Evolutionary conservation across 495 filamentous ascomycete genomes (phyloP), one percentile per base, ranked within the genome.

Genomic region (Saxispiralis lemnorum): DNA sequence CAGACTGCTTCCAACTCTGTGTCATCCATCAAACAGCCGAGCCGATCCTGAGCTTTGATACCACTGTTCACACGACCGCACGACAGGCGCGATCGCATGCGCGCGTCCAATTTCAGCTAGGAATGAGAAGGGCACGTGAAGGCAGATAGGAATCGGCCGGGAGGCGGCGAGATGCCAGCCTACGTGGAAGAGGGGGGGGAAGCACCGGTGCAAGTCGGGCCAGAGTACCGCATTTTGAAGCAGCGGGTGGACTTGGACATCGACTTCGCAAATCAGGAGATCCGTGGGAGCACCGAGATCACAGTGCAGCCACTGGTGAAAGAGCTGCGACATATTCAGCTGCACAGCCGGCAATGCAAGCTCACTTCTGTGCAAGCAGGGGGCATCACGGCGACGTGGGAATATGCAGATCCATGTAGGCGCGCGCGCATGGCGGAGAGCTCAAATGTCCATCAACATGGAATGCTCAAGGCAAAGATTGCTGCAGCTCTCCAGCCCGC

Each of bases 221-320:
- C 32, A 35, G 44, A 49, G 35, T 49, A 38, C 42, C 49, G 41
- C 35, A 41, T 56, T 15, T 38, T 49, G 38, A 48, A 44, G 35
- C 89, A 96, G 60, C 79, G 77, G 56, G 75, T 97, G 41, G 77
- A 86, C 47, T 66, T 96, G 41, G 87, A 96, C 45, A 69, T 97
- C 48, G 76, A 95, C 60, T 85, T 97, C 52, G 66, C 67, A 38
- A 71, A 69, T 18, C 78, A 77, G 55, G 75, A 69, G 55, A 57
- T 96, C 52, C 79, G 70, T 52, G 89, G 89, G 28, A 79, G 72
- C 49, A 81, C 81, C 9, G 80, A 82, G 40, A 81, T 97, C 47
- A 75, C 77, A 1, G 71, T 95, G 35, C 72, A 80, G 46, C 79
- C 81, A 11, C 71, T 76, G 24, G 60, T 64, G 33, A 71, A 73